Evolutionary conservation across 495 filamentous ascomycete genomes (phyloP).

Genomic region (Parathielavia hyrcaniae): DNA sequence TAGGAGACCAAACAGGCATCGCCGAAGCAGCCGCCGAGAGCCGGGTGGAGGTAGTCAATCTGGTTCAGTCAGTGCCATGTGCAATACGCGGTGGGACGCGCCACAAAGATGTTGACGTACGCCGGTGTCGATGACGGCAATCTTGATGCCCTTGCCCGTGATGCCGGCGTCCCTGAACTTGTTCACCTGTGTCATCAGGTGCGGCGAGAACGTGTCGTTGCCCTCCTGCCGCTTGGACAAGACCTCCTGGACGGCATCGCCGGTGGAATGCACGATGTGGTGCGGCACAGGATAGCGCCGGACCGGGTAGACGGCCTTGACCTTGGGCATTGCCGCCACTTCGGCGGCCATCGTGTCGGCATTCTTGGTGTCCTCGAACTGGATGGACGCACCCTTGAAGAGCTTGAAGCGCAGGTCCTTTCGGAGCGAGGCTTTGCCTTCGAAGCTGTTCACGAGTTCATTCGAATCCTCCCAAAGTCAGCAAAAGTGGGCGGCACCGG

Average conservation of each 20-base stretch:
- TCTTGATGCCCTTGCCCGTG: conserved; percentile 44
- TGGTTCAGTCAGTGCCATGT: conserved; percentile 24
- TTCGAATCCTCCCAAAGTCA: conserved; percentile 32
- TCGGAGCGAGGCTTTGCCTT: conserved; percentile 38
- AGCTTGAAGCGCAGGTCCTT: conserved; percentile 42
- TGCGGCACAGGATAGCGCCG: conserved; percentile 38
- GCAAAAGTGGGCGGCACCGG: conserved; percentile 1
- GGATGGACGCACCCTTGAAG: conserved; percentile 46
- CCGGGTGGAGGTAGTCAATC: conserved; percentile 54
- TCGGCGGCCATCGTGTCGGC: conserved; percentile 37
- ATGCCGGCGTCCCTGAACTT: conserved; percentile 41
- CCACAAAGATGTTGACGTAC: conserved; percentile 28
- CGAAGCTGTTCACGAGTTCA: conserved; percentile 36
- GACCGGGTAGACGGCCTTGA: conserved; percentile 46
- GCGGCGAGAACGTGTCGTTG: conserved; percentile 39
- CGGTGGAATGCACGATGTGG: conserved; percentile 43
- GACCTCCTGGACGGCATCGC: conserved; percentile 27
- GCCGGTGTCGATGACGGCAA: conserved; percentile 46
- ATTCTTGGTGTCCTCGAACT: conserved; percentile 39
- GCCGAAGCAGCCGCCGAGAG: conserved; percentile 53
- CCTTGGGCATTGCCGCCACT: conserved; percentile 35
- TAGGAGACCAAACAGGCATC: conserved; percentile 50
- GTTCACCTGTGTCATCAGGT: conserved; percentile 47
- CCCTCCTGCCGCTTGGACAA: conserved; percentile 31
- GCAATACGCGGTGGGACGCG: neutral